Conservation (phyloP, 371 early-diverging fungal species). For the Phascolomyces articulosus region DNA sequence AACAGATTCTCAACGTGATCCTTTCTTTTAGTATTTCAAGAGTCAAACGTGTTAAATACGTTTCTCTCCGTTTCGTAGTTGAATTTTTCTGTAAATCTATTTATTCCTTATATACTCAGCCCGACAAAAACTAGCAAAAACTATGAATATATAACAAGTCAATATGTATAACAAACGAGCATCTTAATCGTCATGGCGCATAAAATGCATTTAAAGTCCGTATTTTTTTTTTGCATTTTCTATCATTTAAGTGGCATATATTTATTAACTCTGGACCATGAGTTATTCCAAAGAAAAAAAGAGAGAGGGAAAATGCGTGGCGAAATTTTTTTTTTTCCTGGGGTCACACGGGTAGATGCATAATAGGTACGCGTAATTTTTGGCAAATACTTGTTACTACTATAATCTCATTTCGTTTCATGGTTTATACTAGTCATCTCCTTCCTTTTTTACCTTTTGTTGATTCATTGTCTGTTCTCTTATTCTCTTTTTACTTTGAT, state of each 20-base stretch:
- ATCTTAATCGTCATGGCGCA: conserved; percentile 3
- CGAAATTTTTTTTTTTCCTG: not conserved
- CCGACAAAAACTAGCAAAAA: too few relatives aligned
- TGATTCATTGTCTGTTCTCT: too few relatives aligned
- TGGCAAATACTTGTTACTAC: too few relatives aligned
- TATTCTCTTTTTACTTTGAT: too few relatives aligned
- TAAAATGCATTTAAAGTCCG: not conserved
- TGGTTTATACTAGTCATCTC: not conserved
- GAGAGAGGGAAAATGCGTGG: not conserved
- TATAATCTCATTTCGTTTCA: not conserved
- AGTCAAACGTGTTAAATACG: too few relatives aligned
- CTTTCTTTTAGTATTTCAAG: too few relatives aligned
- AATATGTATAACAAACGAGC: conserved; percentile 1
- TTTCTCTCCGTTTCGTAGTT: not conserved
- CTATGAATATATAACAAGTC: too few relatives aligned
- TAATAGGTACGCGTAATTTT: not conserved
- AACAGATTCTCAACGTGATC: not conserved
- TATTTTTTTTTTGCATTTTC: not conserved
- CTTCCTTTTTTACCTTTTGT: too few relatives aligned
- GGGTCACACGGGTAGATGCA: conserved; percentile 4
- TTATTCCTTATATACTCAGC: not conserved
- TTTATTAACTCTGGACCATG: not conserved
- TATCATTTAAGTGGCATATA: not conserved
- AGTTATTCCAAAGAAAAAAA: not conserved
- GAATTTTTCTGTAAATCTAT: not conserved